These are phyloP conservation scores for Candida glucosophila DNA, from an alignment of 1,139 yeast species.

Conservation along the genomic window DNA sequence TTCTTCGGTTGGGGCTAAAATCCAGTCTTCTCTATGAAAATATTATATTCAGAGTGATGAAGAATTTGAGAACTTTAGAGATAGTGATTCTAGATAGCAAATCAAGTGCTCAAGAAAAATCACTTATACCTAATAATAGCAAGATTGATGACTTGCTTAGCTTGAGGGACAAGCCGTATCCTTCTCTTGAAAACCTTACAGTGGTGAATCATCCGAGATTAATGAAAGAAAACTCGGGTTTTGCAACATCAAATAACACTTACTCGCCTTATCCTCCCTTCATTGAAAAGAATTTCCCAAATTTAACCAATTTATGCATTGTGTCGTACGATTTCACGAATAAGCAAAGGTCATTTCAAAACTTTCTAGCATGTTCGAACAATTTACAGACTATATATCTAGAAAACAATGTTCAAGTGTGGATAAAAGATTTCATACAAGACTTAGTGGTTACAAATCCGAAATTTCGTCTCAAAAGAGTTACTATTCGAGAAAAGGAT, in stretches of 20 bases:
- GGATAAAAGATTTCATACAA: conserved; percentile 20
- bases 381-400: conserved; percentile 16
- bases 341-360: conserved; percentile 20
- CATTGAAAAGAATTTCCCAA: conserved; percentile 13
- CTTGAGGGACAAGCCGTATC: conserved; percentile 3
- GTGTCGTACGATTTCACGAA: conserved; percentile 25
- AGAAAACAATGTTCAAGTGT: conserved; percentile 26
- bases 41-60: conserved; percentile 19
- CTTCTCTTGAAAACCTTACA: conserved; percentile 12
- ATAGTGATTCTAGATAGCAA: conserved; percentile 10
- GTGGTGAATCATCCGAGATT: conserved; percentile 22
- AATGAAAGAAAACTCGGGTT: conserved; percentile 5
- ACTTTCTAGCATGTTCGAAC: conserved; percentile 14
- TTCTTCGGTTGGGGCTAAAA: conserved; percentile 19
- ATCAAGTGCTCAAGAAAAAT: conserved; percentile 10
- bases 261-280: conserved; percentile 20
- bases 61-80: conserved; percentile 17
- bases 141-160: conserved; percentile 8
- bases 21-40: conserved; percentile 16
- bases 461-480: conserved; percentile 14
- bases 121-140: conserved; percentile 14
- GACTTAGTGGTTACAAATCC: conserved; percentile 24
- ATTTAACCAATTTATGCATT: conserved; percentile 17
- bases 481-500: conserved; percentile 24
- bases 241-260: conserved; percentile 11